Evolutionary conservation across 306 rosid genomes (phyloP).

Genomic region (Fragaria ananassa): DNA sequence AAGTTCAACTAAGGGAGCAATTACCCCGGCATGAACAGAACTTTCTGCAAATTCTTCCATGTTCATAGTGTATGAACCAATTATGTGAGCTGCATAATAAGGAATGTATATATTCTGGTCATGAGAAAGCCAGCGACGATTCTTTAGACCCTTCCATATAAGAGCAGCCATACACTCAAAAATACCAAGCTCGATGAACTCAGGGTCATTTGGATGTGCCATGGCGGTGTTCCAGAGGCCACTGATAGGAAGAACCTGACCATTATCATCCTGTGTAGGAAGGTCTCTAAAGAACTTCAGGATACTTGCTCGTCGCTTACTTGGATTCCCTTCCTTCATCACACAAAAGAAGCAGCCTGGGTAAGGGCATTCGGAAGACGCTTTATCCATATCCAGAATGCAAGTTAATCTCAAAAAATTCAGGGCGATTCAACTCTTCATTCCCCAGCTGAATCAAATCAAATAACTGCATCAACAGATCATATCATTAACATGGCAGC

Average conservation of each 20-base stretch:
- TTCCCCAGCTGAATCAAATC: slow-evolving; percentile 34
- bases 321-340: slow-evolving; percentile 98
- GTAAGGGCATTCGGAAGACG: slow-evolving; percentile 86
- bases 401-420: slow-evolving; percentile 24
- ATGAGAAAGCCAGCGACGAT: slow-evolving; percentile 94
- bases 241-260: slow-evolving; percentile 98
- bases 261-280: slow-evolving; percentile 93
- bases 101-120: slow-evolving; percentile 97
- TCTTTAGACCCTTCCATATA: slow-evolving; percentile 95
- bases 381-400: slow-evolving; percentile 66
- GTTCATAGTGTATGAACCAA: slow-evolving; percentile 98
- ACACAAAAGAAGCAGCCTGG: slow-evolving; percentile 99
- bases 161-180: slow-evolving; percentile 96
- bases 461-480: slow-evolving; percentile 28
- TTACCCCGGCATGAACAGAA: slow-evolving; percentile 81
- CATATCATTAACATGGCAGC: neutral
- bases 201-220: slow-evolving; percentile 99
- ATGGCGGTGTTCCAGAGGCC: slow-evolving; percentile 99
- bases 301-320: slow-evolving; percentile 84
- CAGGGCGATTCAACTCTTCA: slow-evolving; percentile 33
- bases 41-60: slow-evolving; percentile 94
- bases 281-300: slow-evolving; percentile 90
- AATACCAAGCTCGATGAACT: slow-evolving; percentile 85
- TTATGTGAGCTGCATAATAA: slow-evolving; percentile 93
- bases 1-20: slow-evolving; percentile 92